Evolutionary conservation across 1,284 basidiomycete genomes (phyloP).

Genomic region (Termitomyces sp.): DNA sequence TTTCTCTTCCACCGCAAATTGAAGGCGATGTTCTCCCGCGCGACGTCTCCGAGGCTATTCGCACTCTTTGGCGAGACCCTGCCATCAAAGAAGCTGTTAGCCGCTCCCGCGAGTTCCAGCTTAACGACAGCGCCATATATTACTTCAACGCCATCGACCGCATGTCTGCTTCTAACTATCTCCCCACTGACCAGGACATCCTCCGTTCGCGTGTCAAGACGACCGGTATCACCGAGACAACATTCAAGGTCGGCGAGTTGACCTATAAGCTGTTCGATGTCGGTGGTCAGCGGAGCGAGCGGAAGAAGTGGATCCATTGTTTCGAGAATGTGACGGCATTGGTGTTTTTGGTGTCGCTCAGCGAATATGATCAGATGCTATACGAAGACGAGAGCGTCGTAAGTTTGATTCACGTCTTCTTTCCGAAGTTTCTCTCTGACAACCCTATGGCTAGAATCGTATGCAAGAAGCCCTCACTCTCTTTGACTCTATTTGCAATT

Average conservation of each 20-base stretch:
- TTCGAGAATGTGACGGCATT: constrained; percentile 97
- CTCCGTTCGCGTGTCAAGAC: constrained; percentile 92
- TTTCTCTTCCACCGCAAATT: constrained; percentile 81
- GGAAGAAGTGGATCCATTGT: constrained; percentile 95
- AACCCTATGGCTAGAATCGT: constrained; percentile 60
- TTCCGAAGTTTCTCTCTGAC: constrained; percentile 5
- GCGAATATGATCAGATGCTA: constrained; percentile 93
- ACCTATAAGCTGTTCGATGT: constrained; percentile 94
- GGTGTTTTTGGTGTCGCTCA: constrained; percentile 89
- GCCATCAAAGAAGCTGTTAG: constrained; percentile 83
- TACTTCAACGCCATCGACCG: constrained; percentile 92
- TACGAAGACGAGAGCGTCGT: constrained; percentile 93
- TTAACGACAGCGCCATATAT: constrained; percentile 95
- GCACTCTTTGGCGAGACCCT: constrained; percentile 86
- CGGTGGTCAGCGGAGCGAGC: constrained; percentile 90
- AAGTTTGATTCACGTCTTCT: constrained; percentile 30
- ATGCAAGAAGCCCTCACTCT: constrained; percentile 96
- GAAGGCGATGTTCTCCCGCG: constrained; percentile 78
- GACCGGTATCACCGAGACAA: constrained; percentile 94
- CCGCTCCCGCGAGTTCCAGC: constrained; percentile 89
- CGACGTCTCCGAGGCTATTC: constrained; percentile 79
- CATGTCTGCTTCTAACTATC: constrained; percentile 72
- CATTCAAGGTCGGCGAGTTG: constrained; percentile 89
- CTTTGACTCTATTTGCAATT: constrained; percentile 97
- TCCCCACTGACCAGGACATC: constrained; percentile 93